A percentile compares a stretch with the other conserved stretches of the same genome.
These are phyloP conservation scores for Melanopsichium pennsylvanicum DNA, from an alignment of 1,284 basidiomycete species.

Conservation along the genomic window DNA sequence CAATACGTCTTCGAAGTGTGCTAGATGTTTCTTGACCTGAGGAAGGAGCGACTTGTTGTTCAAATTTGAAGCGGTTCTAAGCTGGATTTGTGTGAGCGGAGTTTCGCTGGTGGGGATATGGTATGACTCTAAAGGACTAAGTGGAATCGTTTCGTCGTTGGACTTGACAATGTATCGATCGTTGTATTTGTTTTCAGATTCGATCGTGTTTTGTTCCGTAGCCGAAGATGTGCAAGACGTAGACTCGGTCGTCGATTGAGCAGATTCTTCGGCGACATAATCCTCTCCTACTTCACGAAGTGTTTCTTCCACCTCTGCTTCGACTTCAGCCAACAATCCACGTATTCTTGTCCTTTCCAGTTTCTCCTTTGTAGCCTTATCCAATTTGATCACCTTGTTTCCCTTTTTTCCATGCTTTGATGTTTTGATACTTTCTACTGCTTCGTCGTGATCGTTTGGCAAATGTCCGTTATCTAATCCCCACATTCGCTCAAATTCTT, in stretches of 20 bases:
- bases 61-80: constrained; percentile 24
- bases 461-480: constrained; percentile 23
- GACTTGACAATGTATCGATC: not conserved
- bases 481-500: constrained; percentile 31
- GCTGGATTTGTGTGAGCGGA: constrained; percentile 23
- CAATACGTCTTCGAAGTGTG: constrained; percentile 41
- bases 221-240: not conserved
- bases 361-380: not conserved
- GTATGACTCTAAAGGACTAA: not conserved
- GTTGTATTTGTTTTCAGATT: too few species aligned
- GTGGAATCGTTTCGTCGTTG: constrained; percentile 13
- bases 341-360: constrained; percentile 17
- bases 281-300: constrained; percentile 27
- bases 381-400: constrained; percentile 3
- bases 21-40: constrained; percentile 41
- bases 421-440: not conserved
- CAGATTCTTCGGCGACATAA: constrained; percentile 2
- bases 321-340: constrained; percentile 5
- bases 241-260: not conserved
- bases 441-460: not conserved
- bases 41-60: constrained; percentile 31
- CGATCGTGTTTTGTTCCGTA: not conserved
- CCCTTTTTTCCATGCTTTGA: not conserved
- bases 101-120: not conserved
- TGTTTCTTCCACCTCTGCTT: constrained; percentile 25